Evolutionary conservation across 495 filamentous ascomycete genomes (phyloP).

Genomic region (Trichoderma gamsii): DNA sequence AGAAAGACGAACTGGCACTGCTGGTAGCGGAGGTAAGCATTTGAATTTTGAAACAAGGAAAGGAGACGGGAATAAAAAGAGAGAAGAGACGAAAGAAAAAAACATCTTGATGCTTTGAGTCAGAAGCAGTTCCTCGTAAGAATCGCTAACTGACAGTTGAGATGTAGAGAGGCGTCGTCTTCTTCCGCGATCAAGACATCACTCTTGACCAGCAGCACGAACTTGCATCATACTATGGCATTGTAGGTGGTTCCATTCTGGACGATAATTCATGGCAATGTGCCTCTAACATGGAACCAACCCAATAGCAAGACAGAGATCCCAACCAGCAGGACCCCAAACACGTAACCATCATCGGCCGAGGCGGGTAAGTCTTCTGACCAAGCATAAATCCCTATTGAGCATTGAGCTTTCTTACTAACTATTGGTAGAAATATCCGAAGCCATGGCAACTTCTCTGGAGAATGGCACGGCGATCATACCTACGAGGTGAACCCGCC

Average conservation of each 20-base stretch:
- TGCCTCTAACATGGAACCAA: background rate
- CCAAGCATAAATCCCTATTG: slow-evolving; percentile 39
- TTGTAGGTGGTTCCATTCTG: background rate
- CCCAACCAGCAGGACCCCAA: slow-evolving; percentile 41
- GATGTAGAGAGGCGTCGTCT: slow-evolving; percentile 53
- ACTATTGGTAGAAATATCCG: slow-evolving; percentile 29
- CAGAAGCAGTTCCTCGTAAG: background rate
- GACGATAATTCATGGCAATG: background rate
- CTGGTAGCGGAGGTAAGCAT: slow-evolving; percentile 49
- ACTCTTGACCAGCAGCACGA: slow-evolving; percentile 51
- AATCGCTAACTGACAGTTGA: background rate
- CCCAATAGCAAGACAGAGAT: slow-evolving; percentile 27
- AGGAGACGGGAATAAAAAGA: background rate
- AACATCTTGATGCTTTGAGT: background rate
- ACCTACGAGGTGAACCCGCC: slow-evolving; percentile 69
- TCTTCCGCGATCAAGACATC: slow-evolving; percentile 63
- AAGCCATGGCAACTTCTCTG: slow-evolving; percentile 31
- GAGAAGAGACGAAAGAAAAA: background rate
- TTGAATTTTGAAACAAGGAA: background rate
- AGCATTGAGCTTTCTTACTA: background rate
- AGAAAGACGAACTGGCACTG: slow-evolving; percentile 66
- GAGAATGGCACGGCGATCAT: slow-evolving; percentile 36
- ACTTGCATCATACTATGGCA: slow-evolving; percentile 48
- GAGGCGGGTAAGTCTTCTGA: slow-evolving; percentile 44
- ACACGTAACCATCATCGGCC: slow-evolving; percentile 55